phyloP scores from a whole-genome alignment of 139 green algal species.

The Asterochloris erici region DNA sequence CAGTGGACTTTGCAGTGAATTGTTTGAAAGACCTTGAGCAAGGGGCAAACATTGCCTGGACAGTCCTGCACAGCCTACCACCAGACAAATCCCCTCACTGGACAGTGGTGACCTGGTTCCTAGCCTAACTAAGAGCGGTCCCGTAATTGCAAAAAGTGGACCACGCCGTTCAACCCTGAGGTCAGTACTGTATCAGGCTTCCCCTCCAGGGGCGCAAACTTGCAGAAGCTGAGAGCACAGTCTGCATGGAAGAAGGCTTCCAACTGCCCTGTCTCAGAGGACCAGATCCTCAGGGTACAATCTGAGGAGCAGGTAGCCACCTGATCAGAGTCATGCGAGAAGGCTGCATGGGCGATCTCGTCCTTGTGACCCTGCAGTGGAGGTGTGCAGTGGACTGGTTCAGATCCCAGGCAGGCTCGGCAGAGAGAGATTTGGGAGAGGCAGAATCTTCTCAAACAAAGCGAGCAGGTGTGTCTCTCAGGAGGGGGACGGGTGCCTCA shows the following conservation, averaged over 20 bases:
- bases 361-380: constrained; percentile 39
- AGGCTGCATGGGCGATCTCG: constrained; percentile 30
- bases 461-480: no score
- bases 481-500: no score
- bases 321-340: constrained; percentile 35
- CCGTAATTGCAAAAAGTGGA: constrained; percentile 65
- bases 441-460: no score
- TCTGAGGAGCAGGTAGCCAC: constrained; percentile 42
- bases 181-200: constrained; percentile 43
- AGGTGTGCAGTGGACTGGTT: neutral
- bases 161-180: constrained; percentile 50
- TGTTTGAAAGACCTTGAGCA: no score
- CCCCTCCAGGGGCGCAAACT: constrained; percentile 16
- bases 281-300: constrained; percentile 49
- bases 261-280: constrained; percentile 24
- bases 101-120: neutral
- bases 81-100: no score
- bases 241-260: constrained; percentile 60
- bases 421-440: neutral
- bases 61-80: no score
- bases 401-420: neutral
- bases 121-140: neutral
- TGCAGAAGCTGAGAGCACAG: constrained; percentile 42
- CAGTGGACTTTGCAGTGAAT: no score
- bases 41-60: no score